A percentile compares a stretch with the other conserved stretches of the same genome.
Conservation (phyloP, 176 grass and related monocot species). For the Bothriochloa decipiens region DNA sequence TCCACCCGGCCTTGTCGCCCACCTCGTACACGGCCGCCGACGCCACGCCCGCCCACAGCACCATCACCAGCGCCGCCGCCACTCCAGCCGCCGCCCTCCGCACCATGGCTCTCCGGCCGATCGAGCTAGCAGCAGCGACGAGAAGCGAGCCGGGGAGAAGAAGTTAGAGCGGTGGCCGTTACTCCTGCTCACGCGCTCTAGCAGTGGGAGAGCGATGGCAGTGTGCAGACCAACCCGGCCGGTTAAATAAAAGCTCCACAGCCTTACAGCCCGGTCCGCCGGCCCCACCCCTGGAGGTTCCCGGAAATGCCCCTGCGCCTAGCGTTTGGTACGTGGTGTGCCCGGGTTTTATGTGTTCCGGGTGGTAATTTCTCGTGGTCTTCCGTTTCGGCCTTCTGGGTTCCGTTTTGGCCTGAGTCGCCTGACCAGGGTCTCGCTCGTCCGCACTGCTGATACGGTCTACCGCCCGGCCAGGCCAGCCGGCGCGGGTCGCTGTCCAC, state of each 20-base stretch:
- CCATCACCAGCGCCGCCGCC: neutral
- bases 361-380: neutral
- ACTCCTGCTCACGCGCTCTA: neutral
- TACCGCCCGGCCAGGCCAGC: neutral
- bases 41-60: slow-evolving; percentile 42
- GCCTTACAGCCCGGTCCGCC: too few species aligned
- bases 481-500: neutral
- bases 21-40: slow-evolving; percentile 61
- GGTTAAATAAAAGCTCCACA: slow-evolving; percentile 29
- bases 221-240: neutral
- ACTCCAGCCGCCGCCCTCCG: neutral
- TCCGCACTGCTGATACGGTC: neutral
- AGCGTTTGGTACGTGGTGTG: neutral
- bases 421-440: neutral
- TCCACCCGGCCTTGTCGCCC: slow-evolving; percentile 66
- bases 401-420: neutral
- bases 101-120: slow-evolving; percentile 25
- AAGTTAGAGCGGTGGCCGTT: too few species aligned
- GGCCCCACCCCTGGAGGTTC: neutral
- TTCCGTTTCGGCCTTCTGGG: neutral
- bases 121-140: neutral
- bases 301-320: slow-evolving; percentile 24
- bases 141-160: neutral
- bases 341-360: neutral
- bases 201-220: neutral